Percentiles rank a stretch among this genome's conserved stretches.
phyloP scores from a whole-genome alignment of 2,329 filamentous ascomycete species.

The Mycosphaerella arachidis region DNA sequence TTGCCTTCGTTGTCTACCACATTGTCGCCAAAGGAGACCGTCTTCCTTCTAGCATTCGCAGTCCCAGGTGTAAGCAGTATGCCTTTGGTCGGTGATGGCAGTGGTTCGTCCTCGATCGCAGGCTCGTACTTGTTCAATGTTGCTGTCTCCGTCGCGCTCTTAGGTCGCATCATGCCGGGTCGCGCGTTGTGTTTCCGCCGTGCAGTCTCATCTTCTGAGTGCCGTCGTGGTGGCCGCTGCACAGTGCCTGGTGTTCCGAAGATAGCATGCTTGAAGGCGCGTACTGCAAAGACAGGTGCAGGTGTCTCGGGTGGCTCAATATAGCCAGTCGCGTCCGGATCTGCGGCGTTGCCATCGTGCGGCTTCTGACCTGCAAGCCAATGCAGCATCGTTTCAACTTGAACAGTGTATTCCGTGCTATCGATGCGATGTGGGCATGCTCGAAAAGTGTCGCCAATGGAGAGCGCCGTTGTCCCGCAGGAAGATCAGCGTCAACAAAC shows the following conservation, averaged over 20 bases:
- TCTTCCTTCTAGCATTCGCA: slow-evolving; percentile 53
- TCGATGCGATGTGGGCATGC: slow-evolving; percentile 5
- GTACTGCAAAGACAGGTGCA: slow-evolving; percentile 62
- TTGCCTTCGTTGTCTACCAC: slow-evolving; percentile 55
- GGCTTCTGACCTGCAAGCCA: slow-evolving; percentile 33
- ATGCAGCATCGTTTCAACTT: slow-evolving; percentile 26
- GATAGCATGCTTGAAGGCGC: slow-evolving; percentile 61
- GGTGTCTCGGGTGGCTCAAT: slow-evolving; percentile 60
- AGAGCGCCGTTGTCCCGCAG: not conserved
- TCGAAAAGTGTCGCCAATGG: not conserved
- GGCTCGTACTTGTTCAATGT: slow-evolving; percentile 15
- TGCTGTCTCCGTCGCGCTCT: slow-evolving; percentile 27
- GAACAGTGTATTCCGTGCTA: slow-evolving; percentile 1
- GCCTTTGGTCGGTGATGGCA: slow-evolving; percentile 53
- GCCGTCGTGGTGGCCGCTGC: slow-evolving; percentile 34
- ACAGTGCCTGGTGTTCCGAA: slow-evolving; percentile 59
- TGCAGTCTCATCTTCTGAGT: slow-evolving; percentile 29
- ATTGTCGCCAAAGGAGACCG: slow-evolving; percentile 56
- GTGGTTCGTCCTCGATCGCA: slow-evolving; percentile 21
- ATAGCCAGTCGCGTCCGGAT: slow-evolving; percentile 37
- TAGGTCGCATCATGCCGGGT: slow-evolving; percentile 27
- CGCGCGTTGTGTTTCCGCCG: slow-evolving; percentile 20
- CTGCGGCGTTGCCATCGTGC: slow-evolving; percentile 23
- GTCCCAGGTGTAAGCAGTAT: slow-evolving; percentile 63
- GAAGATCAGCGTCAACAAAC: not conserved